Percentiles rank a stretch among this genome's conserved stretches.
phyloP scores from a whole-genome alignment of 2,329 filamentous ascomycete genomes.

The Salinomyces thailandicus region DNA sequence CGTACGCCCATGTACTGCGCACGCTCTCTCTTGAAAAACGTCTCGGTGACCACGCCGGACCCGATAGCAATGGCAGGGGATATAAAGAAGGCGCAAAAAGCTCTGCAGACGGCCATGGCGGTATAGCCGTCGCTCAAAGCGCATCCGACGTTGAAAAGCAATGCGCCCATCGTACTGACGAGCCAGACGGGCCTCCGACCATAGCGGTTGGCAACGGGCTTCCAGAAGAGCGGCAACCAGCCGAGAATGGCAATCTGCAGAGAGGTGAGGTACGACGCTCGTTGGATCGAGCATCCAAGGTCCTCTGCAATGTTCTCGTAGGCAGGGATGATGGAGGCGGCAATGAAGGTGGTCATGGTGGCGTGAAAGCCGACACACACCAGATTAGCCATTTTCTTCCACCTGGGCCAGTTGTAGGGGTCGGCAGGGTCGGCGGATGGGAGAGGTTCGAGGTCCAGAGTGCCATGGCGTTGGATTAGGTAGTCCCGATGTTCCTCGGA shows the following conservation, averaged over 20 bases:
- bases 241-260: conserved; percentile 47
- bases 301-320: conserved; percentile 45
- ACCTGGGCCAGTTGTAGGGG: conserved; percentile 48
- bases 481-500: conserved; percentile 40
- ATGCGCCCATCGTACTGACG: conserved; percentile 38
- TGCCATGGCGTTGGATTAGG: conserved; percentile 43
- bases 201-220: conserved; percentile 43
- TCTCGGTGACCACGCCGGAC: conserved; percentile 48
- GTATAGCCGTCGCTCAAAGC: conserved; percentile 40
- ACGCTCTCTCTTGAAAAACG: conserved; percentile 46
- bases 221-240: conserved; percentile 46
- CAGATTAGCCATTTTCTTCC: conserved; percentile 41
- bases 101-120: conserved; percentile 42
- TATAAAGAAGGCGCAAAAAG: conserved; percentile 47
- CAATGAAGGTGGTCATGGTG: conserved; percentile 47
- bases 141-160: conserved; percentile 45
- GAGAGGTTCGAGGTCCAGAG: conserved; percentile 44
- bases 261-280: conserved; percentile 44
- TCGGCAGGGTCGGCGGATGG: conserved; percentile 41
- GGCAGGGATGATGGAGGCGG: conserved; percentile 44
- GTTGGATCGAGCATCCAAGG: conserved; percentile 38
- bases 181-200: conserved; percentile 47
- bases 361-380: conserved; percentile 41
- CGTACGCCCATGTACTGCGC: conserved; percentile 46
- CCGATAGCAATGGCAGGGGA: conserved; percentile 45